A percentile compares a stretch with the other conserved stretches of the same genome.
Evolutionary conservation across 352 stramenopile genomes (phyloP).

Genomic region (Phytopythium litorale): DNA sequence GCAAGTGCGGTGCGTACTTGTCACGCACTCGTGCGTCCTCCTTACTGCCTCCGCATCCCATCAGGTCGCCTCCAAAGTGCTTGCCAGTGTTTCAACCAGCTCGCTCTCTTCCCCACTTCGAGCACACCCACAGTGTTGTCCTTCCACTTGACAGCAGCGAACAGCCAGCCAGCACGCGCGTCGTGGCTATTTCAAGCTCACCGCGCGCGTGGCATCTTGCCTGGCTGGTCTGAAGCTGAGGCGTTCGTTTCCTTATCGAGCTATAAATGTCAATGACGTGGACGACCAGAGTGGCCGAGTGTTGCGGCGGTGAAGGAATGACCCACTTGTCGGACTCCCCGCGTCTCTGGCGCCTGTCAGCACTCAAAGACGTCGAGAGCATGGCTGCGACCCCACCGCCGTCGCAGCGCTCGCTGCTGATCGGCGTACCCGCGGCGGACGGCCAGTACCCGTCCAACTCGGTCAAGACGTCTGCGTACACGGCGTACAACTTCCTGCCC

Average conservation of each 20-base stretch:
- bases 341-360: background rate
- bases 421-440: constrained; percentile 17
- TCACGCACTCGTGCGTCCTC: constrained; percentile 23
- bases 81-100: background rate
- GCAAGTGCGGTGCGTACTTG: constrained; percentile 30
- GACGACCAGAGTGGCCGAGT: too few species aligned
- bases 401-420: constrained; percentile 15
- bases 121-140: too few species aligned
- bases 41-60: constrained; percentile 46
- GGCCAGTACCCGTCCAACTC: constrained; percentile 39
- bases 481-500: constrained; percentile 51
- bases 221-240: background rate
- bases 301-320: background rate
- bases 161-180: background rate
- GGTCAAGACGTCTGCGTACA: constrained; percentile 61
- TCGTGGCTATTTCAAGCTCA: background rate
- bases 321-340: background rate
- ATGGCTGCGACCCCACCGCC: background rate
- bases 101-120: background rate
- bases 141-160: background rate
- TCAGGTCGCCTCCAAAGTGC: constrained; percentile 5
- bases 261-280: background rate
- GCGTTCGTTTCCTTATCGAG: background rate
- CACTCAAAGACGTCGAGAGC: background rate
- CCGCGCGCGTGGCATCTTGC: background rate